Percentiles rank a stretch among this genome's conserved stretches.
Evolutionary conservation across 257 asterid species (phyloP).

Genomic region (Nicotiana obtusifolia): DNA sequence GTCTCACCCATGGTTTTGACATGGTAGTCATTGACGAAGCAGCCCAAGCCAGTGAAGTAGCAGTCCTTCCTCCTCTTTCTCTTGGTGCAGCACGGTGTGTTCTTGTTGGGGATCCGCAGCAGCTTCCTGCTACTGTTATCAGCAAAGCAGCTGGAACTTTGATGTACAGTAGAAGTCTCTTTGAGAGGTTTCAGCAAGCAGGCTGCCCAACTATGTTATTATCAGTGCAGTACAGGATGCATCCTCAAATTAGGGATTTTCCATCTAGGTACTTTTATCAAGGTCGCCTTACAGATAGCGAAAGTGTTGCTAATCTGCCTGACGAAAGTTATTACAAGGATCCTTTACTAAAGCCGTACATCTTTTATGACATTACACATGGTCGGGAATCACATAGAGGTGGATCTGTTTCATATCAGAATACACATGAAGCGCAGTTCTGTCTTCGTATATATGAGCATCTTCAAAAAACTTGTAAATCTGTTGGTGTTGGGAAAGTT

Average conservation of each 20-base stretch:
- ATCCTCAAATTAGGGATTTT: conserved; percentile 89
- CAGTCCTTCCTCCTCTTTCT: conserved; percentile 85
- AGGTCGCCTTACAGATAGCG: conserved; percentile 97
- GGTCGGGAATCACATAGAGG: conserved; percentile 99
- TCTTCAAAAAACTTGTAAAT: conserved; percentile 64
- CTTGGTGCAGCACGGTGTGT: conserved; percentile 99
- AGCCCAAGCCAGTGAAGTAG: conserved; percentile 99
- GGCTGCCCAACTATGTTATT: conserved; percentile 98
- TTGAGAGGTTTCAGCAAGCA: conserved; percentile 96
- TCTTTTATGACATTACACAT: conserved; percentile 73
- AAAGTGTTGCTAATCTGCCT: conserved; percentile 64
- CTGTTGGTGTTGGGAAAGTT: conserved; percentile 63
- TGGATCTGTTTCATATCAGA: conserved; percentile 89
- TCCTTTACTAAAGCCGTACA: conserved; percentile 67
- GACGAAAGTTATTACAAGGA: conserved; percentile 86
- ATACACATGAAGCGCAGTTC: conserved; percentile 87
- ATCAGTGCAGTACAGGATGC: conserved; percentile 98
- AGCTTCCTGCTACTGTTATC: conserved; percentile 98
- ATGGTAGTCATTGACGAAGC: conserved; percentile 99
- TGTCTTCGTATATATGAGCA: conserved; percentile 92
- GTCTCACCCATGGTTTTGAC: conserved; percentile 95
- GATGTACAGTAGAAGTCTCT: conserved; percentile 94
- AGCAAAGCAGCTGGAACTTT: conserved; percentile 98
- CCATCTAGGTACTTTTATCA: conserved; percentile 96
- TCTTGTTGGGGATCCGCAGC: conserved; percentile 99